phyloP scores from a whole-genome alignment of 208 protist genomes.

The Porcisia hertigi region DNA sequence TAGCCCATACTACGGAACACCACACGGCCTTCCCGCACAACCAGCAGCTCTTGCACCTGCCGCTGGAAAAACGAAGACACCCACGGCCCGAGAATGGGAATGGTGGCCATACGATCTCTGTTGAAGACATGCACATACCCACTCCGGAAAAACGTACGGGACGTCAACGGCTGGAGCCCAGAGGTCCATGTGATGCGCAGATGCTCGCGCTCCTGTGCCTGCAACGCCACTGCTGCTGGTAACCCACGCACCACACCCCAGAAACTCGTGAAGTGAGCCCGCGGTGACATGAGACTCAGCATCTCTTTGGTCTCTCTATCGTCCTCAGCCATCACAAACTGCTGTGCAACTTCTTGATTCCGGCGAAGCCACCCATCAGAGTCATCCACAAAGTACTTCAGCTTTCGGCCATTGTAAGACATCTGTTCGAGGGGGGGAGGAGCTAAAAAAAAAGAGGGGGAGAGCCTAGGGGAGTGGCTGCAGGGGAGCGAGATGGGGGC shows the following conservation, averaged over 20 bases:
- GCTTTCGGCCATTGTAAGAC: conserved; percentile 76
- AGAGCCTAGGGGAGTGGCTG: neutral
- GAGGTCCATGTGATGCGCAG: conserved; percentile 74
- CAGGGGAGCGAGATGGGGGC: neutral
- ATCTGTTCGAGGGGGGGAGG: conserved; percentile 27
- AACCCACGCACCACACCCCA: conserved; percentile 78
- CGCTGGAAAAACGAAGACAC: conserved; percentile 64
- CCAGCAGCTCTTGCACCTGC: conserved; percentile 64
- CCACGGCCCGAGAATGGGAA: conserved; percentile 63
- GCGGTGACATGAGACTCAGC: conserved; percentile 36
- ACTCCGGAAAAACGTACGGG: conserved; percentile 68
- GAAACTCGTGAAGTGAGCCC: conserved; percentile 69
- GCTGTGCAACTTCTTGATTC: conserved; percentile 47
- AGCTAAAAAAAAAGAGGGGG: conserved; percentile 4
- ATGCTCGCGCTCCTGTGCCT: conserved; percentile 45
- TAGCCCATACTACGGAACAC: conserved; percentile 79
- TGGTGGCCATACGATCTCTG: conserved; percentile 27
- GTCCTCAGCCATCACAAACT: conserved; percentile 77
- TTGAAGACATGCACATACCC: conserved; percentile 72
- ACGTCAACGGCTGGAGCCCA: conserved; percentile 49
- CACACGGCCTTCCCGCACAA: conserved; percentile 69
- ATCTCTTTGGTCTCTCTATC: conserved; percentile 71
- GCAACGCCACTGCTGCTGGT: conserved; percentile 50
- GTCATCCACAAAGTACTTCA: conserved; percentile 84
- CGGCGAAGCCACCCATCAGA: conserved; percentile 50